Conservation (phyloP, 345 rosid species). For the Salix brachista region DNA sequence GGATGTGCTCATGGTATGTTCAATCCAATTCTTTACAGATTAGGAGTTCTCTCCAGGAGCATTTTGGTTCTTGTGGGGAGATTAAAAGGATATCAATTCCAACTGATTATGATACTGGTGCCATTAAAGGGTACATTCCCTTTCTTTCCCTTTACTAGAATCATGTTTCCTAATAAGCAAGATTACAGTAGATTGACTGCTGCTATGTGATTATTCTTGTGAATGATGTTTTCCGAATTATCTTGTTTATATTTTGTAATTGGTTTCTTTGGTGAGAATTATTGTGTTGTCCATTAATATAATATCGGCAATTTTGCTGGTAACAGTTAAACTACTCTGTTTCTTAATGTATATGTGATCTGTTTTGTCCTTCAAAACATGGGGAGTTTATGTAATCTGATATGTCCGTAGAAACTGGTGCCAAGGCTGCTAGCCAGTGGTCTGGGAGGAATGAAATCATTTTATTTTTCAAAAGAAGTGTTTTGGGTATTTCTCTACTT, state of each 20-base stretch:
- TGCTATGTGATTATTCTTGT: too few species aligned
- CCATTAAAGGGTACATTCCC: slow-evolving; percentile 62
- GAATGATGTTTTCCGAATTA: too few species aligned
- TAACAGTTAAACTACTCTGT: too few species aligned
- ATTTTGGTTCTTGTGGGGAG: slow-evolving; percentile 72
- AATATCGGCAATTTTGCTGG: background rate
- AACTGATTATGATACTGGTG: slow-evolving; percentile 58
- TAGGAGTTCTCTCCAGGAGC: slow-evolving; percentile 45
- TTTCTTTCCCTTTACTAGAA: background rate
- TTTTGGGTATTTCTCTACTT: background rate
- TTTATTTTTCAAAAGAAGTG: too few species aligned
- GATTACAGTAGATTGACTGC: background rate
- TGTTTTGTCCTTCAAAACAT: too few species aligned
- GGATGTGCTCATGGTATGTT: background rate
- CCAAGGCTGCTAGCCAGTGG: too few species aligned
- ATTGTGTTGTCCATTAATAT: background rate
- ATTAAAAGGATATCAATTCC: slow-evolving; percentile 58
- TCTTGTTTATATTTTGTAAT: too few species aligned
- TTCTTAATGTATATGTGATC: too few species aligned
- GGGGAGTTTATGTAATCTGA: too few species aligned
- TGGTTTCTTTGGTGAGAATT: background rate
- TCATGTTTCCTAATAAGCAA: background rate
- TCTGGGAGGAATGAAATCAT: too few species aligned
- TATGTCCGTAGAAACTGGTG: too few species aligned
- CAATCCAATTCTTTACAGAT: slow-evolving; percentile 33